phyloP scores from a whole-genome alignment of 768 basidiomycete genomes.

The Naganishia randhawae region DNA sequence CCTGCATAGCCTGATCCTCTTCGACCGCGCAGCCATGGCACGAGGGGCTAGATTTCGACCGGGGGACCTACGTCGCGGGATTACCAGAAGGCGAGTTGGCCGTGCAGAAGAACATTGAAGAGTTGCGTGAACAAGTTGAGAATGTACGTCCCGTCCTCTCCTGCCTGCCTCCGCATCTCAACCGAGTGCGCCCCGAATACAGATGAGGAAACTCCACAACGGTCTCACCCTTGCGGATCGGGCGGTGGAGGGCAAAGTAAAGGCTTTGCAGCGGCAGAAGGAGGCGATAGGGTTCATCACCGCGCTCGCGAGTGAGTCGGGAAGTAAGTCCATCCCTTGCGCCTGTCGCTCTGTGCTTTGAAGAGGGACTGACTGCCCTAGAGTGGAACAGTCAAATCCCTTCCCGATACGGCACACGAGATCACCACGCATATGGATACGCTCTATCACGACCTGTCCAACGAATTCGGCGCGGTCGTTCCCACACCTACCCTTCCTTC shows the following conservation, averaged over 20 bases:
- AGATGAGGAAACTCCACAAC: conserved; percentile 68
- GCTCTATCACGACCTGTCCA: conserved; percentile 34
- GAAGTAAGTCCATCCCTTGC: conserved; percentile 35
- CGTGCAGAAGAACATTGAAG: conserved; percentile 65
- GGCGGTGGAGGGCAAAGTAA: conserved; percentile 55
- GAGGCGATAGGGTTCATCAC: conserved; percentile 45
- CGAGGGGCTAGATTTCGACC: conserved; percentile 63
- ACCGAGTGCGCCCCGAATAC: conserved; percentile 15
- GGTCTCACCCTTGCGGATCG: conserved; percentile 59
- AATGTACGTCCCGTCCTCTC: conserved; percentile 56
- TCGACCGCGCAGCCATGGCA: conserved; percentile 54
- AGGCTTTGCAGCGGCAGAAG: conserved; percentile 50
- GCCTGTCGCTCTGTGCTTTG: background rate
- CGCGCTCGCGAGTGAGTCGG: conserved; percentile 35
- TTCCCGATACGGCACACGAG: conserved; percentile 17
- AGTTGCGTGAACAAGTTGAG: conserved; percentile 64
- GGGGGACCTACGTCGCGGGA: conserved; percentile 52
- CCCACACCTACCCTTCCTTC: conserved; percentile 54
- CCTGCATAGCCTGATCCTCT: background rate
- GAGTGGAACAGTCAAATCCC: conserved; percentile 23
- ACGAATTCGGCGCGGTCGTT: conserved; percentile 56
- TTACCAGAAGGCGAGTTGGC: conserved; percentile 54
- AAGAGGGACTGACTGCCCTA: background rate
- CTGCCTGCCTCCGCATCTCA: background rate
- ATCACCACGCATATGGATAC: background rate